phyloP scores from a whole-genome alignment of 2,329 filamentous ascomycete genomes.

The Monilinia aucupariae region DNA sequence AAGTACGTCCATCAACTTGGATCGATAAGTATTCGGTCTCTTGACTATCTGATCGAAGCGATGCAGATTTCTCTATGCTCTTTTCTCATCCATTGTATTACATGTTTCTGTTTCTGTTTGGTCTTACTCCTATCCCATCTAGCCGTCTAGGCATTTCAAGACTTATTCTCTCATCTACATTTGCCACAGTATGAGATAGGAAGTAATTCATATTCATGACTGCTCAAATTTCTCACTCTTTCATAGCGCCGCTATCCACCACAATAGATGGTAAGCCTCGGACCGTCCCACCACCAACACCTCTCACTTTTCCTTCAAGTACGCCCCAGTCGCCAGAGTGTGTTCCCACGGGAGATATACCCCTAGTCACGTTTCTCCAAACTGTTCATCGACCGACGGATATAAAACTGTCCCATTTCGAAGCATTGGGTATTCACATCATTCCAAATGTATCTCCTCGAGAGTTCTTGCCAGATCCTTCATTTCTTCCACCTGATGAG shows the following conservation, averaged over 20 bases:
- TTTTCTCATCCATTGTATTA: not conserved
- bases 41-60: not conserved
- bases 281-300: constrained; percentile 28
- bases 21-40: not conserved
- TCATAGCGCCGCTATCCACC: constrained; percentile 17
- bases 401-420: constrained; percentile 46
- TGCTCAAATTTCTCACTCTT: constrained; percentile 21
- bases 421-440: constrained; percentile 53
- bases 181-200: not conserved
- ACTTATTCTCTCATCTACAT: not conserved
- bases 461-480: constrained; percentile 50
- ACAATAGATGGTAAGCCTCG: constrained; percentile 24
- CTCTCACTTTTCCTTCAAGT: constrained; percentile 29
- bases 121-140: not conserved
- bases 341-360: constrained; percentile 29
- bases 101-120: not conserved
- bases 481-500: constrained; percentile 46
- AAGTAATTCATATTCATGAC: not conserved
- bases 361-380: constrained; percentile 48
- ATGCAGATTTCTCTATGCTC: not conserved
- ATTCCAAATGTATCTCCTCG: constrained; percentile 44
- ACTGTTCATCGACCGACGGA: constrained; percentile 49
- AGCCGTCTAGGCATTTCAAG: not conserved
- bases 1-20: not conserved
- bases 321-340: constrained; percentile 29